These are phyloP conservation scores for Pseudevernia furfuracea DNA, from an alignment of 495 filamentous ascomycete species.

Conservation along the genomic window DNA sequence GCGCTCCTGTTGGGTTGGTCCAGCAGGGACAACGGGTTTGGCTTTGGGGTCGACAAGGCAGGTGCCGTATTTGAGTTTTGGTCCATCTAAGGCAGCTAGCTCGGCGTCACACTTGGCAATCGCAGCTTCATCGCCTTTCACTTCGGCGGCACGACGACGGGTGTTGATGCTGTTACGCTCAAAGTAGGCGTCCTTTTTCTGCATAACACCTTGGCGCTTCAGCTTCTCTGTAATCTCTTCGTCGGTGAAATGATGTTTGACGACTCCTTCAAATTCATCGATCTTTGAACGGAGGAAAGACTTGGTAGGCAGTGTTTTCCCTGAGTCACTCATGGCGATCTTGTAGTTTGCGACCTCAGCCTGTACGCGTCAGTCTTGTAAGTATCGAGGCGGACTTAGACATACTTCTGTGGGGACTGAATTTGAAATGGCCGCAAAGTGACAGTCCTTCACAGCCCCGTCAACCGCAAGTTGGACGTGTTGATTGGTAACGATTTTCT, in stretches of 20 bases:
- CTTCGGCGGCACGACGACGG: slow-evolving; percentile 57
- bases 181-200: slow-evolving; percentile 51
- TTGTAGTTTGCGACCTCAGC: slow-evolving; percentile 78
- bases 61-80: slow-evolving; percentile 62
- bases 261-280: slow-evolving; percentile 69
- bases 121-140: slow-evolving; percentile 52
- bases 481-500: slow-evolving; percentile 63
- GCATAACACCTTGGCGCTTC: slow-evolving; percentile 53
- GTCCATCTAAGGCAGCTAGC: slow-evolving; percentile 57
- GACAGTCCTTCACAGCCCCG: slow-evolving; percentile 66
- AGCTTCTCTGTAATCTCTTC: slow-evolving; percentile 73
- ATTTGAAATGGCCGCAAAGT: slow-evolving; percentile 53
- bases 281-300: slow-evolving; percentile 60
- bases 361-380: slow-evolving; percentile 38
- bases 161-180: slow-evolving; percentile 56
- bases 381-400: background rate
- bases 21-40: slow-evolving; percentile 34
- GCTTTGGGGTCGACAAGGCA: slow-evolving; percentile 41
- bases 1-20: slow-evolving; percentile 58
- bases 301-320: slow-evolving; percentile 60
- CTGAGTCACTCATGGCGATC: slow-evolving; percentile 61
- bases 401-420: slow-evolving; percentile 22
- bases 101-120: slow-evolving; percentile 55
- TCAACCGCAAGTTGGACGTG: slow-evolving; percentile 70
- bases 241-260: slow-evolving; percentile 71